Evolutionary conservation across 805 yeast genomes (phyloP), one percentile per base, ranked within the genome.

Genomic region (Ogataea degrootiae): DNA sequence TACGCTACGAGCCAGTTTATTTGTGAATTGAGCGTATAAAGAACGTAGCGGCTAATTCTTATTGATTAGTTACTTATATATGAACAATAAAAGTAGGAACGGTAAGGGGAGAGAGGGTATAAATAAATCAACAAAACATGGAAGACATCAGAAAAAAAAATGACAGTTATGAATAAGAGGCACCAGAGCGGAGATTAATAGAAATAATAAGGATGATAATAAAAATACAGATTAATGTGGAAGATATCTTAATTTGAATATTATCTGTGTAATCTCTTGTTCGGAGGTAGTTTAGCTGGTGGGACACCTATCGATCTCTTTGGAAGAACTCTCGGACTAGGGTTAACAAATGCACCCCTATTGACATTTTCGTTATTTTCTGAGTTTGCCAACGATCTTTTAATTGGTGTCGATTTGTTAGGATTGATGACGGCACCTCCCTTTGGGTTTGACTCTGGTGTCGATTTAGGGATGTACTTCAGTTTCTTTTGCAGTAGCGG

Each of bases 341-440:
- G 33, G n/a, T 36, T 42, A 6, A 19, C 6, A 17, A 39, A n/a
- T 17, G 45, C 11, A 26, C 31, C 31, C 31, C 31, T 26, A 26
- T 26, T 26, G 12, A 9, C 33, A 22, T 39, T 41, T 19, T 43
- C 49, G 23, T 46, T 49, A 31, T 53, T 56, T 4, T 49, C 60
- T 1, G 48, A 26, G 11, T 9, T 40, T 1, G 56, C 53, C 16
- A 58, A 51, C 2, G 69, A 37, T 48, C 82, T 67, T 48, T 77
- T 78, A 2, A 85, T 70, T 2, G 86, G 90, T 4, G 80, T 77
- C 0, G 91, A 85, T 48, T 77, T 81, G 1, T 75, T 72, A 41
- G 84, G 92, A 61, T 86, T 90, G 14, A 84, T 70, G 0, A 56
- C 53, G 8, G 48, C 42, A 1, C 85, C 82, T 46, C 80, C 76